Conservation (phyloP, 495 filamentous ascomycete genomes). For the Cairneyella variabilis region DNA sequence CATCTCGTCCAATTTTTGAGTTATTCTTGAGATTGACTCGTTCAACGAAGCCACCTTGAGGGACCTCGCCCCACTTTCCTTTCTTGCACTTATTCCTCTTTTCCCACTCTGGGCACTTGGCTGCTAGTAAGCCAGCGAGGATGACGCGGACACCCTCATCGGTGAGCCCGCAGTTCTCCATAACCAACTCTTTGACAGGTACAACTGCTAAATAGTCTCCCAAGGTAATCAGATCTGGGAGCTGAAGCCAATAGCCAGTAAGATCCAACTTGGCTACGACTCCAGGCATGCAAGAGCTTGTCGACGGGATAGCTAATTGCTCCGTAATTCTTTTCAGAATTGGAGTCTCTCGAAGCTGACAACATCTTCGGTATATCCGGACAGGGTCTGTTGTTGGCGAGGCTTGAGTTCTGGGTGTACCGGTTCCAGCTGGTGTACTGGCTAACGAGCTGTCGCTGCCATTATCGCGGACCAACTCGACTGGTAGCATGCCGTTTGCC, state of each 20-base stretch:
- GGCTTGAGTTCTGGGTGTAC: conserved; percentile 51
- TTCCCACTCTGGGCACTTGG: conserved; percentile 56
- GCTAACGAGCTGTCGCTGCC: conserved; percentile 42
- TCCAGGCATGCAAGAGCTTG: conserved; percentile 57
- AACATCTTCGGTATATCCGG: conserved; percentile 91
- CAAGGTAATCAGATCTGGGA: conserved; percentile 78
- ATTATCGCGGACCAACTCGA: conserved; percentile 69
- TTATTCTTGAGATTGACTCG: conserved; percentile 89
- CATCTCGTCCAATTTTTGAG: conserved; percentile 73
- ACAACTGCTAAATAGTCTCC: conserved; percentile 94
- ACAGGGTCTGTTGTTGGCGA: conserved; percentile 86
- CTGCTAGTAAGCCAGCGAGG: conserved; percentile 79
- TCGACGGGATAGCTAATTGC: conserved; percentile 69
- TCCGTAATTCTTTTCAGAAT: conserved; percentile 85
- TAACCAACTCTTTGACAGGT: conserved; percentile 74
- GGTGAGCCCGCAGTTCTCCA: conserved; percentile 82
- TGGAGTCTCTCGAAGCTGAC: conserved; percentile 86
- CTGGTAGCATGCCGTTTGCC: conserved; percentile 74
- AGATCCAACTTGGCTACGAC: conserved; percentile 79
- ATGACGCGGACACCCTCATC: conserved; percentile 84
- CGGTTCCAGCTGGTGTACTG: conserved; percentile 23
- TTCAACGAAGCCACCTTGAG: conserved; percentile 70
- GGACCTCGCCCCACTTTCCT: conserved; percentile 28
- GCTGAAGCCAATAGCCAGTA: conserved; percentile 74
- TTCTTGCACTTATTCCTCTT: conserved; percentile 35